Evolutionary conservation across 2,329 filamentous ascomycete species (phyloP).

Genomic region (Aspergillus costaricaensis): DNA sequence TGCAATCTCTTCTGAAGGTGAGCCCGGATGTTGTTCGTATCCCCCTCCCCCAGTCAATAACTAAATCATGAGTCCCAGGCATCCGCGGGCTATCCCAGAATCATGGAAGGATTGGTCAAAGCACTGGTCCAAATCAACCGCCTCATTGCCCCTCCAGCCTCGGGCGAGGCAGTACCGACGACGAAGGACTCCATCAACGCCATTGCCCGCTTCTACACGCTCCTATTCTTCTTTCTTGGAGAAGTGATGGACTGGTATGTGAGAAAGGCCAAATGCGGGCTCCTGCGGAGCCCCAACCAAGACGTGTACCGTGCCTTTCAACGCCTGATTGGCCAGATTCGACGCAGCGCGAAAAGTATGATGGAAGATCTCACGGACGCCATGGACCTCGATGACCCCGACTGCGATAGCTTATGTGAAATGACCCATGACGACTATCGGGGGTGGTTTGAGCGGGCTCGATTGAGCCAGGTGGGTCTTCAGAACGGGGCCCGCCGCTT

Average conservation of each 20-base stretch:
- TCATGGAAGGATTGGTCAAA: slow-evolving; percentile 38
- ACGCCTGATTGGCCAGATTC: slow-evolving; percentile 34
- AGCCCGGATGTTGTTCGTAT: background rate
- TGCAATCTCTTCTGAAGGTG: slow-evolving; percentile 42
- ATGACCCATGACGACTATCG: slow-evolving; percentile 24
- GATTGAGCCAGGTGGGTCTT: slow-evolving; percentile 36
- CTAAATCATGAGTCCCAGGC: slow-evolving; percentile 27
- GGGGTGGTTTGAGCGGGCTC: slow-evolving; percentile 33
- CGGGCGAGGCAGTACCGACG: slow-evolving; percentile 14
- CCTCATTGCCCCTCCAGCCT: slow-evolving; percentile 25
- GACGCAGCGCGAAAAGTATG: slow-evolving; percentile 26
- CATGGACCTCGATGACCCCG: slow-evolving; percentile 30
- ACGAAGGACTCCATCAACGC: slow-evolving; percentile 20
- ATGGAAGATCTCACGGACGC: slow-evolving; percentile 19
- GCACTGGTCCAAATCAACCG: slow-evolving; percentile 37
- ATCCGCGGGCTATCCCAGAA: slow-evolving; percentile 36
- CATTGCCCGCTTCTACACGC: slow-evolving; percentile 36
- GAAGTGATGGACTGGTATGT: slow-evolving; percentile 44
- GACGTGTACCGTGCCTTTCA: slow-evolving; percentile 38
- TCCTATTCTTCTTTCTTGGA: slow-evolving; percentile 39
- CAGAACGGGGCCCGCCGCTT: slow-evolving; percentile 34
- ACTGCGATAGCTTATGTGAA: slow-evolving; percentile 14
- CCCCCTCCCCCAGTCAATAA: background rate
- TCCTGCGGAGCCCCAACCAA: slow-evolving; percentile 38
- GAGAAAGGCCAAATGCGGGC: slow-evolving; percentile 35